phyloP scores from a whole-genome alignment of 176 grass and related monocot species.

The Oryza coarctata region DNA sequence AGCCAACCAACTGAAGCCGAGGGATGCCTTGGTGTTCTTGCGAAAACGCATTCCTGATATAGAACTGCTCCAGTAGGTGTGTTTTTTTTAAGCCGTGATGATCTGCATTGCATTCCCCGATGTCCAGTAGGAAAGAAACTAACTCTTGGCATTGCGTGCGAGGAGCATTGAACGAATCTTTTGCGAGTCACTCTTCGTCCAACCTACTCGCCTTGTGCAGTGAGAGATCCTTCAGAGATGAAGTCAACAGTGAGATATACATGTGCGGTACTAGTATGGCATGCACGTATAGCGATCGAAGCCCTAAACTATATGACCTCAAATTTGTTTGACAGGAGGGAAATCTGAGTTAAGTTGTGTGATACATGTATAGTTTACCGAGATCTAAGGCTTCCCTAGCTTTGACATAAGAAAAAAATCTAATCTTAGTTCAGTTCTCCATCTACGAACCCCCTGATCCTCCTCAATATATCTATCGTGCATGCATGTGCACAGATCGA shows the following conservation, averaged over 20 bases:
- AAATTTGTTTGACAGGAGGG: conserved; percentile 8
- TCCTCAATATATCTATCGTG: not conserved
- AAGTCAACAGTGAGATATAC: conserved; percentile 25
- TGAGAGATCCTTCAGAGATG: not conserved
- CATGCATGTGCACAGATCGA: conserved; percentile 26
- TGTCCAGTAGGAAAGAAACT: not conserved
- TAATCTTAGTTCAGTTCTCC: conserved; percentile 19
- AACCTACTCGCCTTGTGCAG: not conserved
- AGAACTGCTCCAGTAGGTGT: not conserved
- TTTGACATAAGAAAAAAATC: conserved; percentile 29
- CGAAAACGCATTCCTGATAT: not conserved
- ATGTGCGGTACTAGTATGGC: not conserved
- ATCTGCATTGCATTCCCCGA: not conserved
- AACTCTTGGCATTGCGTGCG: not conserved
- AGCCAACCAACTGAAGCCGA: not conserved
- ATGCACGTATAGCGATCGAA: not conserved
- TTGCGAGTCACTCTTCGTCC: not conserved
- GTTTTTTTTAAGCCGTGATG: not conserved
- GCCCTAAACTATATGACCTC: not conserved
- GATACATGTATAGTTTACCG: not conserved
- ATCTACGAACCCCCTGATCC: not conserved
- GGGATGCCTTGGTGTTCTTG: not conserved
- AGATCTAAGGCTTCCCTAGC: conserved; percentile 18
- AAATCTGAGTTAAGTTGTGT: conserved; percentile 8
- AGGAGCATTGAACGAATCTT: not conserved